Conservation (phyloP, 1,284 basidiomycete genomes). For the Coniferiporia weirii region DNA sequence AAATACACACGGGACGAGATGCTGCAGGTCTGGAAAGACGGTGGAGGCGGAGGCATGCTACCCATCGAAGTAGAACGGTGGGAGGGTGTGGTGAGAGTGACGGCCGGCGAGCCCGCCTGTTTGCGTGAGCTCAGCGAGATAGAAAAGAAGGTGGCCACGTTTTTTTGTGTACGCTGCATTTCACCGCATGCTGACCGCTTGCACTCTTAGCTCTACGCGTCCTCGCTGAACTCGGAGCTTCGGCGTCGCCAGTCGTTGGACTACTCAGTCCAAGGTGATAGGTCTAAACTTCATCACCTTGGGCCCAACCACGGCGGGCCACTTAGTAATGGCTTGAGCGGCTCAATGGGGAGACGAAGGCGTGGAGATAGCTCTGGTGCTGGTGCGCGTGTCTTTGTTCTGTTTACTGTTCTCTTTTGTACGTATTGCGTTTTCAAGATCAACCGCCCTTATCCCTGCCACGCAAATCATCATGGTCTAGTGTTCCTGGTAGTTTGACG, state of each 20-base stretch:
- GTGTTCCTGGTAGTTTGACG: slow-evolving; percentile 43
- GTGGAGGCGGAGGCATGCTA: slow-evolving; percentile 64
- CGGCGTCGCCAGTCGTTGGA: slow-evolving; percentile 76
- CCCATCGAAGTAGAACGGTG: slow-evolving; percentile 83
- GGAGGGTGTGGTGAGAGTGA: slow-evolving; percentile 79
- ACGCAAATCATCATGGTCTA: slow-evolving; percentile 67
- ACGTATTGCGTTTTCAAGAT: slow-evolving; percentile 30
- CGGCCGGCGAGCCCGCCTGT: slow-evolving; percentile 66
- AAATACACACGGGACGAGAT: slow-evolving; percentile 84
- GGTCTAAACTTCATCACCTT: slow-evolving; percentile 36
- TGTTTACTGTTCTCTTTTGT: slow-evolving; percentile 9
- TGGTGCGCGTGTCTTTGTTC: slow-evolving; percentile 10
- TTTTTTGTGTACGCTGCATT: slow-evolving; percentile 18
- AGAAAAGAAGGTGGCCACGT: slow-evolving; percentile 78
- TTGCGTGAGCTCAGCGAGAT: slow-evolving; percentile 73
- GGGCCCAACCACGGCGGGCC: slow-evolving; percentile 46
- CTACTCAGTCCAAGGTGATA: slow-evolving; percentile 52
- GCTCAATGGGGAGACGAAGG: slow-evolving; percentile 52
- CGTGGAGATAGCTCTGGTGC: slow-evolving; percentile 55
- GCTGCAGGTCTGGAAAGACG: slow-evolving; percentile 79
- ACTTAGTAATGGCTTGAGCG: slow-evolving; percentile 52
- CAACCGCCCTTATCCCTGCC: slow-evolving; percentile 43
- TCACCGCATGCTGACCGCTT: slow-evolving; percentile 11
- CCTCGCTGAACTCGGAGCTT: slow-evolving; percentile 72
- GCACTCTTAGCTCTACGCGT: slow-evolving; percentile 55